Evolutionary conservation across 257 asterid genomes (phyloP).

Genomic region (Plantago major): DNA sequence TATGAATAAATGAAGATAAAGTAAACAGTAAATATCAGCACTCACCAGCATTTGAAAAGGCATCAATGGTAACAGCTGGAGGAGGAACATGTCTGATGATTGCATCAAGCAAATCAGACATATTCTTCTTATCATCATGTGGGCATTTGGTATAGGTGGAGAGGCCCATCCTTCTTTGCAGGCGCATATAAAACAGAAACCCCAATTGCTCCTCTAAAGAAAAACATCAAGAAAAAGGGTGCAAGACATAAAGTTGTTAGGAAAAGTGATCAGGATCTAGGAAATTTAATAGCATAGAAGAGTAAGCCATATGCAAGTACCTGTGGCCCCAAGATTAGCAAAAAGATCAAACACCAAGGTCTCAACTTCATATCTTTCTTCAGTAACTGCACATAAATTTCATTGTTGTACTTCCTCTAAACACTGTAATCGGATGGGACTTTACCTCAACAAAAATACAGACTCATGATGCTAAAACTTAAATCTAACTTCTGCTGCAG

Average conservation of each 20-base stretch:
- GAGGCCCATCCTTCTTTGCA: slow-evolving; percentile 99
- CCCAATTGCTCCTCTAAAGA: slow-evolving; percentile 88
- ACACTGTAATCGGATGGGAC: too few relatives aligned
- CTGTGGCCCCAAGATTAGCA: slow-evolving; percentile 99
- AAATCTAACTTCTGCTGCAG: too few relatives aligned
- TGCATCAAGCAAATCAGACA: slow-evolving; percentile 93
- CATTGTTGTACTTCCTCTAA: slow-evolving; percentile 12
- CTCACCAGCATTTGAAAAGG: slow-evolving; percentile 97
- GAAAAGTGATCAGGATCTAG: slow-evolving; percentile 17
- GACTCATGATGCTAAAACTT: too few relatives aligned
- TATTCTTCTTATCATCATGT: slow-evolving; percentile 61
- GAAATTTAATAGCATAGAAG: slow-evolving; percentile 11
- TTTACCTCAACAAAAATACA: too few relatives aligned
- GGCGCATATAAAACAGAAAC: slow-evolving; percentile 96
- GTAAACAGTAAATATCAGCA: slow-evolving; percentile 10
- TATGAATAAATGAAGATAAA: too few relatives aligned
- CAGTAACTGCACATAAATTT: slow-evolving; percentile 62
- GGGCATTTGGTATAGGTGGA: slow-evolving; percentile 80
- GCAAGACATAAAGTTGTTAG: neutral
- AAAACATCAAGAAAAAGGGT: slow-evolving; percentile 15
- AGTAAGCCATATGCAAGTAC: slow-evolving; percentile 29
- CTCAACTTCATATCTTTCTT: slow-evolving; percentile 96
- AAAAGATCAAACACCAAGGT: slow-evolving; percentile 96
- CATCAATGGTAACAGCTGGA: slow-evolving; percentile 71
- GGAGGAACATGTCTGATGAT: slow-evolving; percentile 75